Evolutionary conservation across 1,284 basidiomycete species (phyloP).

Genomic region (Papiliotrema nemorosa): DNA sequence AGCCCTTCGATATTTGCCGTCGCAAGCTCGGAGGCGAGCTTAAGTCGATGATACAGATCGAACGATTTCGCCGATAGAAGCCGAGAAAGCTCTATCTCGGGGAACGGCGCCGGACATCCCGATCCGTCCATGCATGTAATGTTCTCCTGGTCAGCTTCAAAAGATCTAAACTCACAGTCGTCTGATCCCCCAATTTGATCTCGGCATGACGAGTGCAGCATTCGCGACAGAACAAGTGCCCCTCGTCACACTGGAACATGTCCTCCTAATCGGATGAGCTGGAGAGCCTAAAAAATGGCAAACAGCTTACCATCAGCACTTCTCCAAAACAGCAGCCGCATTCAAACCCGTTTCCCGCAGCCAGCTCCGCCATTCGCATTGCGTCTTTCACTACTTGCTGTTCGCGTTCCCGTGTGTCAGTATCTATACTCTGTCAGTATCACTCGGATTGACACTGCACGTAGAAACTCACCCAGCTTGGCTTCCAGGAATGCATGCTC

Average conservation of each 20-base stretch:
- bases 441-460: neutral
- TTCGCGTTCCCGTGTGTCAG: too few species aligned
- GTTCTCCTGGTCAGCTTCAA: constrained; percentile 37
- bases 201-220: constrained; percentile 55
- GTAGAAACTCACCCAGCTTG: neutral
- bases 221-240: constrained; percentile 66
- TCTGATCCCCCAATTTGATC: constrained; percentile 48
- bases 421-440: too few species aligned
- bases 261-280: constrained; percentile 56
- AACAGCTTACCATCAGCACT: constrained; percentile 63
- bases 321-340: constrained; percentile 77
- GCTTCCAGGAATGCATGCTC: neutral
- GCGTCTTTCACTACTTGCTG: too few species aligned
- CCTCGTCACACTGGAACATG: constrained; percentile 79
- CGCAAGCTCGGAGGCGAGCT: constrained; percentile 70
- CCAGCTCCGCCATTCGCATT: constrained; percentile 23
- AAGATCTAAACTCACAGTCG: constrained; percentile 24
- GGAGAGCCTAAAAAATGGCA: neutral
- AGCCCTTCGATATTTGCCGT: constrained; percentile 59
- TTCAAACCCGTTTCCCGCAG: constrained; percentile 58
- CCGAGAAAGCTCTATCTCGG: constrained; percentile 62
- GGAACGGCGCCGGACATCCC: constrained; percentile 66
- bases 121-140: constrained; percentile 78
- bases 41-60: constrained; percentile 67
- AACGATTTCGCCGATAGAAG: constrained; percentile 57